Conservation (phyloP, 2,329 filamentous ascomycete genomes). For the Fusarium torreyae region DNA sequence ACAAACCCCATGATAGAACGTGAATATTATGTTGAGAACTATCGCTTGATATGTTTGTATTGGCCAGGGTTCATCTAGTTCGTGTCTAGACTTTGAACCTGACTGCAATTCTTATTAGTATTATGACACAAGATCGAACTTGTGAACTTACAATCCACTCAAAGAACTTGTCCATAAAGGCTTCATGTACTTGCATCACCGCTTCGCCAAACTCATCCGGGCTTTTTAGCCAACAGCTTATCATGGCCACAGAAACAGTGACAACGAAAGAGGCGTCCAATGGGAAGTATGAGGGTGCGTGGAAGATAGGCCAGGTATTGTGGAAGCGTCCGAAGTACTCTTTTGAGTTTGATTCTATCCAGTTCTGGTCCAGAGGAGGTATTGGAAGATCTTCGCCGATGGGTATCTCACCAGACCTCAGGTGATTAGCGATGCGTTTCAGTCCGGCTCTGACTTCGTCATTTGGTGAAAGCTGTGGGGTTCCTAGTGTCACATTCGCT, state of each 20-base stretch:
- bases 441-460: slow-evolving; percentile 30
- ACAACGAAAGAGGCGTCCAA: slow-evolving; percentile 50
- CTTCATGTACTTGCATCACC: slow-evolving; percentile 52
- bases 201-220: slow-evolving; percentile 47
- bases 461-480: slow-evolving; percentile 1
- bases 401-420: slow-evolving; percentile 19
- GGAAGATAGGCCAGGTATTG: slow-evolving; percentile 59
- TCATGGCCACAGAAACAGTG: slow-evolving; percentile 55
- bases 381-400: slow-evolving; percentile 26
- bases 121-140: neutral
- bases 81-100: slow-evolving; percentile 28
- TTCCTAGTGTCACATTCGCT: slow-evolving; percentile 9
- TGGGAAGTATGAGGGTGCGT: slow-evolving; percentile 55
- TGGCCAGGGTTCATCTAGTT: slow-evolving; percentile 48
- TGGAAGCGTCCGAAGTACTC: slow-evolving; percentile 60
- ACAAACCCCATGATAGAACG: slow-evolving; percentile 55
- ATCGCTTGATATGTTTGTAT: slow-evolving; percentile 54
- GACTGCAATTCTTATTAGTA: slow-evolving; percentile 26
- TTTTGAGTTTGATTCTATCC: slow-evolving; percentile 40
- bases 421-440: slow-evolving; percentile 15
- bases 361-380: slow-evolving; percentile 24
- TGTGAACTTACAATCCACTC: slow-evolving; percentile 48
- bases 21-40: slow-evolving; percentile 59
- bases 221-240: slow-evolving; percentile 57
- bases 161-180: slow-evolving; percentile 52